Percentiles rank a stretch among this genome's conserved stretches.
Evolutionary conservation across 2,329 filamentous ascomycete species (phyloP).

Genomic region (Cladosporium sp.): DNA sequence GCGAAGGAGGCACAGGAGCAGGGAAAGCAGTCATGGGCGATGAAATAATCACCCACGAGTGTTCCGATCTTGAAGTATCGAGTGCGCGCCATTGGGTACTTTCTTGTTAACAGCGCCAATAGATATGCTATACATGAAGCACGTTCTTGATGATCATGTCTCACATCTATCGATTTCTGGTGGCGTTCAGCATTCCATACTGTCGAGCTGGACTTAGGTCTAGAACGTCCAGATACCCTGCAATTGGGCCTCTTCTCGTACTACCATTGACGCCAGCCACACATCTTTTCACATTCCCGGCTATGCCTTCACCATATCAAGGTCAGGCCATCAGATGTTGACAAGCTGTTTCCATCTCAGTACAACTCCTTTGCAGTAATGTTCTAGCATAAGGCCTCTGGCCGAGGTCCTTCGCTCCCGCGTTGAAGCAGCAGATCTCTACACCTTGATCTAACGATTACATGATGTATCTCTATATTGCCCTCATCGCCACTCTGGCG

Average conservation of each 20-base stretch:
- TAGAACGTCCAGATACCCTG: not conserved
- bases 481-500: not conserved
- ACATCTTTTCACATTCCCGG: not conserved
- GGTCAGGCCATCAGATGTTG: not conserved
- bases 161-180: not conserved
- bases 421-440: not conserved
- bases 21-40: conserved; percentile 35
- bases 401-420: not conserved
- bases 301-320: not conserved
- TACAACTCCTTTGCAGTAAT: not conserved
- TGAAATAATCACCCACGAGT: conserved; percentile 27
- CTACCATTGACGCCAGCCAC: not conserved
- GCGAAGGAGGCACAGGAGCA: conserved; percentile 29
- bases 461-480: not conserved
- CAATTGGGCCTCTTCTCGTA: not conserved
- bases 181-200: not conserved
- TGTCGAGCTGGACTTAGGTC: not conserved
- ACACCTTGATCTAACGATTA: not conserved
- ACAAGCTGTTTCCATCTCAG: not conserved
- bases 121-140: not conserved
- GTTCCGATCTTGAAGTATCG: not conserved
- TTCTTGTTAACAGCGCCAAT: not conserved
- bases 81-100: not conserved
- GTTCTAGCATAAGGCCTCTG: not conserved
- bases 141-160: not conserved